A percentile compares a stretch with the other conserved stretches of the same genome.
Evolutionary conservation across 2,329 filamentous ascomycete species (phyloP).

Genomic region (Exophiala dermatitidis): DNA sequence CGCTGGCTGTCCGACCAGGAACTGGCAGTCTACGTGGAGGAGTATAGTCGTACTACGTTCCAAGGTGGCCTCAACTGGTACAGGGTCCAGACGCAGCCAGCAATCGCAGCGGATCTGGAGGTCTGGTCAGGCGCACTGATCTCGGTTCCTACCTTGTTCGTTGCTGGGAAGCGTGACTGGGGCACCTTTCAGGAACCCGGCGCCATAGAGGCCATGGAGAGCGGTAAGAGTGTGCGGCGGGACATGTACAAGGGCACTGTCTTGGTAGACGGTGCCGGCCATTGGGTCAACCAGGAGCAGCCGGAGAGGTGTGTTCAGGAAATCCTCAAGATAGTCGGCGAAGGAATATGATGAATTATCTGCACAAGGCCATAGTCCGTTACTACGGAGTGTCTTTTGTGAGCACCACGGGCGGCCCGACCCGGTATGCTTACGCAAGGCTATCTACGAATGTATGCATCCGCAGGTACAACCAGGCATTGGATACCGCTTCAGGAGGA

Average conservation of each 20-base stretch:
- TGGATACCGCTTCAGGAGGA: too few species aligned
- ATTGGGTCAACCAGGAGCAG: slow-evolving; percentile 64
- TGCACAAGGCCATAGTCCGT: too few species aligned
- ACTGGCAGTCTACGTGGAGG: slow-evolving; percentile 52
- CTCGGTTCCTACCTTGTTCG: slow-evolving; percentile 54
- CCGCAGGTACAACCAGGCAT: too few species aligned
- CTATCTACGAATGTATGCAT: too few species aligned
- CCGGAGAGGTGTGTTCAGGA: slow-evolving; percentile 47
- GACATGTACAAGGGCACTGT: slow-evolving; percentile 46
- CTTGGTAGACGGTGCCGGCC: slow-evolving; percentile 55
- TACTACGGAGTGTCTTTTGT: too few species aligned
- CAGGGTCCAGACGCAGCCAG: slow-evolving; percentile 49
- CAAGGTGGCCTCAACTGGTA: slow-evolving; percentile 64
- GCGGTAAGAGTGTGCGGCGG: slow-evolving; percentile 48
- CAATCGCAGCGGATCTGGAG: slow-evolving; percentile 46
- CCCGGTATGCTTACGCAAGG: too few species aligned
- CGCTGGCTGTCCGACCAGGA: slow-evolving; percentile 54
- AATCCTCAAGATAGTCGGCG: slow-evolving; percentile 38
- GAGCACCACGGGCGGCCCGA: too few species aligned
- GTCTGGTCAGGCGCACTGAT: slow-evolving; percentile 56
- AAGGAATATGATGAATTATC: too few species aligned
- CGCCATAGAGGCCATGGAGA: slow-evolving; percentile 51
- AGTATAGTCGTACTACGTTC: slow-evolving; percentile 57
- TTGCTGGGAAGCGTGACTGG: slow-evolving; percentile 60
- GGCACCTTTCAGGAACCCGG: slow-evolving; percentile 62